phyloP scores from a whole-genome alignment of 495 filamentous ascomycete genomes.

The Bacidia rubella region DNA sequence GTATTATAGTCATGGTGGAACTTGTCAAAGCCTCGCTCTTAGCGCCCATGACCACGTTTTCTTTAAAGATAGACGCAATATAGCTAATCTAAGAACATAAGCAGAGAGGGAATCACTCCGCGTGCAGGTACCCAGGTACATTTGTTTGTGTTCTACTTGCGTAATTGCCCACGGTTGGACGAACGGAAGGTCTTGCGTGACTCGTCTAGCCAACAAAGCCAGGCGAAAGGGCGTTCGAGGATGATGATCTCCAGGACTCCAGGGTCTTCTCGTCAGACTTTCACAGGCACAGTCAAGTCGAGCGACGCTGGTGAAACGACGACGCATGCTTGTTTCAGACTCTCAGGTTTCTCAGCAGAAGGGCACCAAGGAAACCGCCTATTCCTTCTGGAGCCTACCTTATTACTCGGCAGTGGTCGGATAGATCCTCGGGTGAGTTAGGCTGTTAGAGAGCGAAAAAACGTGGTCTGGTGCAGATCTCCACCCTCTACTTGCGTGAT shows the following conservation, averaged over 20 bases:
- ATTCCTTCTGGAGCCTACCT: background rate
- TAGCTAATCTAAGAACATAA: background rate
- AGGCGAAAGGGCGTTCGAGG: background rate
- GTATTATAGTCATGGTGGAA: too few species aligned
- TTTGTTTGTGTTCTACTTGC: background rate
- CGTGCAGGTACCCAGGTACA: background rate
- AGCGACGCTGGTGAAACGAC: background rate
- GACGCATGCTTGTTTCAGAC: background rate
- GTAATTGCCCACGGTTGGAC: background rate
- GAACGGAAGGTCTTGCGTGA: too few species aligned
- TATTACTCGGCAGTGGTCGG: background rate
- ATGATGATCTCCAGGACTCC: constrained; percentile 1
- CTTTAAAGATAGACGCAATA: background rate
- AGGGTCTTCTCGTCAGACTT: background rate
- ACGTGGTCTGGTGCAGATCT: background rate
- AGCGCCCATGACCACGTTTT: too few species aligned
- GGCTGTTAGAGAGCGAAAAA: too few species aligned
- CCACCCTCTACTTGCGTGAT: background rate
- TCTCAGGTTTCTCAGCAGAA: too few species aligned
- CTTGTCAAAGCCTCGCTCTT: too few species aligned
- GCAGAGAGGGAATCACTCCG: background rate
- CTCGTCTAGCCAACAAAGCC: too few species aligned
- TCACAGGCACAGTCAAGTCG: background rate
- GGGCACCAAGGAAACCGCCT: background rate
- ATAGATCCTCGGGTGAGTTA: background rate